Evolutionary conservation across 2,329 filamentous ascomycete genomes (phyloP), one percentile per base, ranked within the genome.

Genomic region (Claviceps sp.): DNA sequence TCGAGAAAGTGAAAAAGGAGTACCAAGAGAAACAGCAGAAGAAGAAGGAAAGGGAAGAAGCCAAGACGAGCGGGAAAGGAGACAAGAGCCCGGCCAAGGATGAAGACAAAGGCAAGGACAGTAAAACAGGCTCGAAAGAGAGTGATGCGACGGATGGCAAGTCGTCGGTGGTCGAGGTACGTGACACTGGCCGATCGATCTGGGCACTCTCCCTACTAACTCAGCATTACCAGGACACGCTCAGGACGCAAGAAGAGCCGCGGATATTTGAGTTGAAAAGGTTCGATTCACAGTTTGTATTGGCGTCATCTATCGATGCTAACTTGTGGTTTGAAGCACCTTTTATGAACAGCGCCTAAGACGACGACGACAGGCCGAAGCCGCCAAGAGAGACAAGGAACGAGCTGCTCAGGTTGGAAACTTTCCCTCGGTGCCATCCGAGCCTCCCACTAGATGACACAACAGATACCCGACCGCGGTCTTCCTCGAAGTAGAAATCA

Each of bases 331-430:
- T 11, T 2, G 1, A 36, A 93, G 88, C 60, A 78, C 81, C 26
- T 95, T 98, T 67, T 94, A 89, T 64, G 85, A 91, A 59, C 87
- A 89, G 71, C 82, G 93, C 16, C 65, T 95, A 49, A 82, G 89
- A 64, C 85, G 85, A 63, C 84, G 89, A 62, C 62, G 69, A 13
- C 67, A 71, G 41, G 61, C 59, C 1, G 69, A 70, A 44, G 61
- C 63, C 4, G 85, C 89, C 11, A 94, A 83, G 67, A 76, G 86
- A 50, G 93, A 91, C 62, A 81, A 84, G 44, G 88, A 96, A 65
- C 80, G 89, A 45, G 67, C 95, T 54, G 84, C 80, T 56, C 85
- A 89, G 62, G 87, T 89, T 1, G 79, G 76, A 26, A 79, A 85
- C 54, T 97, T 97, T 62, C 93, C 93, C 1, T 85, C 87, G 43